A percentile compares a stretch with the other conserved stretches of the same genome.
Conservation (phyloP, 768 basidiomycete species). For the Pisolithus orientalis region DNA sequence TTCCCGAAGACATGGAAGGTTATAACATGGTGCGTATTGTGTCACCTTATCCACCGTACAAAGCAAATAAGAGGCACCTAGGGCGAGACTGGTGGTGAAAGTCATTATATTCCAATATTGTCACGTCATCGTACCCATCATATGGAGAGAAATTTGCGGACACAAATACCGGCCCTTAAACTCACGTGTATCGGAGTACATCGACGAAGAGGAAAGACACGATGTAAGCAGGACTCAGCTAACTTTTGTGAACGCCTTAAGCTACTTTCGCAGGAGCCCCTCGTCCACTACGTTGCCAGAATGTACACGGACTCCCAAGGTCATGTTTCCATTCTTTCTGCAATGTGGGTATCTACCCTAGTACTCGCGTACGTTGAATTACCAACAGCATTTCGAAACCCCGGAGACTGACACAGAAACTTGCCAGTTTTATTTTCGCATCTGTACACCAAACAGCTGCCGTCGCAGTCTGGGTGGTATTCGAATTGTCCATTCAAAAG, state of each 20-base stretch:
- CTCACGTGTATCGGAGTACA: not conserved
- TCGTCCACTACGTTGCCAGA: constrained; percentile 4
- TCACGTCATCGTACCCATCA: constrained; percentile 1
- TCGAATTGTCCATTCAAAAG: constrained; percentile 24
- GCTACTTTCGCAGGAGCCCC: not conserved
- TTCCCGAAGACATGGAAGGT: constrained; percentile 19
- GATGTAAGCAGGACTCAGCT: not conserved
- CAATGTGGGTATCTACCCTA: constrained; percentile 15
- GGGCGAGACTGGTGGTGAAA: constrained; percentile 7
- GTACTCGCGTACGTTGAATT: constrained; percentile 16
- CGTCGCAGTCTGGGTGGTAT: constrained; percentile 31
- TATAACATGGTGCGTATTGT: constrained; percentile 16
- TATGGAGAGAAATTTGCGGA: constrained; percentile 6
- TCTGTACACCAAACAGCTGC: constrained; percentile 32
- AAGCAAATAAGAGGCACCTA: not conserved
- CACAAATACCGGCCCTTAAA: not conserved
- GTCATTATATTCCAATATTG: constrained; percentile 1
- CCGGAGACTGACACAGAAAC: not conserved
- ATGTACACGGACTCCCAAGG: constrained; percentile 1
- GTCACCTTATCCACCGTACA: not conserved
- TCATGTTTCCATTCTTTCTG: constrained; percentile 13
- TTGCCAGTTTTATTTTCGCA: constrained; percentile 28
- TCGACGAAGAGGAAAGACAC: not conserved
- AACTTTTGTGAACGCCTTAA: not conserved
- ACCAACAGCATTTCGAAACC: not conserved